Conservation (phyloP, 352 stramenopile species). For the Globisporangium solare region DNA sequence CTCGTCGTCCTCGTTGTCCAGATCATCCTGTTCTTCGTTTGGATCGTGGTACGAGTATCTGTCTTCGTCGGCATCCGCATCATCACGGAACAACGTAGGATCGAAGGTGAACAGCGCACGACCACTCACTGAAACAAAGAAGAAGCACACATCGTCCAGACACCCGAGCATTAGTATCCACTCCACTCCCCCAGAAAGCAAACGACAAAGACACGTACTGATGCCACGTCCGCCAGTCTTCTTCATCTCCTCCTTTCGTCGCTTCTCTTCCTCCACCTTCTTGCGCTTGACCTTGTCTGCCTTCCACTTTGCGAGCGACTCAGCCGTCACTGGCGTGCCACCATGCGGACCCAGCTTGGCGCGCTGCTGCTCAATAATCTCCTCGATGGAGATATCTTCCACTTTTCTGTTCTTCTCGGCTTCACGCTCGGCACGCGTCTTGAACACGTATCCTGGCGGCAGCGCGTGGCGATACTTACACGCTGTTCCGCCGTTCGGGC, state of each 20-base stretch:
- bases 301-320: constrained; percentile 89
- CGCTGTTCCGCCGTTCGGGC: constrained; percentile 73
- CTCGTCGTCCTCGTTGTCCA: constrained; percentile 40
- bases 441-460: constrained; percentile 85
- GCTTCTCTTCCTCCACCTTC: constrained; percentile 76
- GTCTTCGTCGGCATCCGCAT: constrained; percentile 85
- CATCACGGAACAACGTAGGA: constrained; percentile 88
- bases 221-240: constrained; percentile 74
- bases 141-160: constrained; percentile 17
- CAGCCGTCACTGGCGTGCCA: constrained; percentile 84
- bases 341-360: constrained; percentile 80
- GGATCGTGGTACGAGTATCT: constrained; percentile 70
- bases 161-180: constrained; percentile 9
- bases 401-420: constrained; percentile 81
- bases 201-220: constrained; percentile 52
- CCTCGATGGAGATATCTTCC: constrained; percentile 82
- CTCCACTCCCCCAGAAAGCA: not conserved
- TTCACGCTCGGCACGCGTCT: constrained; percentile 84
- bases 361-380: constrained; percentile 90
- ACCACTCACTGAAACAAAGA: constrained; percentile 72
- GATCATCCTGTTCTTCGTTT: constrained; percentile 31
- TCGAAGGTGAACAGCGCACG: constrained; percentile 89
- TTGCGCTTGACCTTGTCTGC: constrained; percentile 75
- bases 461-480: constrained; percentile 87
- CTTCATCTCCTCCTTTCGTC: constrained; percentile 82